Base-by-base conservation (phyloP, 768 basidiomycete species). In the Tubosaeta sp. region DNA sequence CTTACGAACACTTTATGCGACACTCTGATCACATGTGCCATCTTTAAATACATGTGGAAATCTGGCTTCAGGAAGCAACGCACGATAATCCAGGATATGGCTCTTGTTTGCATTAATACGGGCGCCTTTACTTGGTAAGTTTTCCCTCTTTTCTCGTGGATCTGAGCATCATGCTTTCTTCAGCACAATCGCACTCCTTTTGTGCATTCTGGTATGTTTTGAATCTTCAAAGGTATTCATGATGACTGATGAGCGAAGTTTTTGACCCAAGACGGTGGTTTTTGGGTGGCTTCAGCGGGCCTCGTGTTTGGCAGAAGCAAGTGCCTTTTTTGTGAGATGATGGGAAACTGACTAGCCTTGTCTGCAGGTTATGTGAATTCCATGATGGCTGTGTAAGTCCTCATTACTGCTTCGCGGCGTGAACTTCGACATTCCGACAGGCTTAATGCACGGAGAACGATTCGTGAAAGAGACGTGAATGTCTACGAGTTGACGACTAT, bases 21-120 rank as follows among this genome's bases (percentile, higher is more conserved):
- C 17, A 1, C 50, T 10, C 8, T 60, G 4, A 53, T 57, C 32
- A 59, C 58, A 17, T 31, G 0, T 0, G 34, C 43, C 1, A 27
- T 56, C 34, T 51, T 60, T 33, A 53, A 54, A 34, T 60, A 60
- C 10, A 45, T 60, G 58, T 60, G 58, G 59, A 60, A 32, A 26
- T 51, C 56, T 13, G 58, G 48, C 10, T 59, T 59, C 26, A 51
- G 43, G 19, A 53, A 19, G 37, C 34, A 38, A 37, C 54, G 51
- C 8, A 49, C 31, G 8, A 10, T 43, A 5, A 46, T 57, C 25
- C 50, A 53, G 35, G 51, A 56, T 35, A 6, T 60, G 17, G 59
- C 59, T 4, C 8, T 53, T 3, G 46, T 60, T n/a, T 59, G 47
- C 16, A 52, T 60, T 22, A 53, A 55, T 29, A 59, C 46, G 3